Percentiles rank a stretch among this genome's conserved stretches.
These are phyloP conservation scores for Crepidotus variabilis DNA, from an alignment of 768 basidiomycete genomes.

Conservation along the genomic window DNA sequence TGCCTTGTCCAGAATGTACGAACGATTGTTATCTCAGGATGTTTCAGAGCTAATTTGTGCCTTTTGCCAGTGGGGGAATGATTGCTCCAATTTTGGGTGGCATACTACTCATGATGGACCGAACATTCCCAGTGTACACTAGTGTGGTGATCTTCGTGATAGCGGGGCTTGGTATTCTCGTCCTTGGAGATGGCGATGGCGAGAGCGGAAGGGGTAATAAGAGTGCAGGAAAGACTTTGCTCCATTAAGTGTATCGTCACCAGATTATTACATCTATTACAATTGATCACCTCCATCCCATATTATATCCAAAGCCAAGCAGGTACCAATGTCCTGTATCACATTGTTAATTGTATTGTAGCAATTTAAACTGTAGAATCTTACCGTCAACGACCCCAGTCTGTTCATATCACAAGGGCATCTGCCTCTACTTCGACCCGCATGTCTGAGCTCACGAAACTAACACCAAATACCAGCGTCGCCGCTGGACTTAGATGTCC, in stretches of 20 bases:
- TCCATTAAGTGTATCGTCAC: background rate
- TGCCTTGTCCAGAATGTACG: conserved; percentile 79
- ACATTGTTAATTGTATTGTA: too few species aligned
- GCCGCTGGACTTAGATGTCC: conserved; percentile 43
- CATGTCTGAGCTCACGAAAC: conserved; percentile 45
- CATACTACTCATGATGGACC: conserved; percentile 58
- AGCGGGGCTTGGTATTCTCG: conserved; percentile 58
- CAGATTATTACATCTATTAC: background rate
- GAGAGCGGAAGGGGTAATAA: conserved; percentile 23
- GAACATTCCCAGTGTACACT: conserved; percentile 72
- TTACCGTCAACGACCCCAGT: background rate
- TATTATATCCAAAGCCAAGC: background rate
- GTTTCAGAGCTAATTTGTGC: background rate
- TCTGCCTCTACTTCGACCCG: conserved; percentile 56
- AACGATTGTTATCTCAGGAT: conserved; percentile 8
- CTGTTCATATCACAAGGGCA: conserved; percentile 30
- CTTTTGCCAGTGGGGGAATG: conserved; percentile 71
- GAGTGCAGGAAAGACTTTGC: background rate
- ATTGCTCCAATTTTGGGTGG: conserved; percentile 83
- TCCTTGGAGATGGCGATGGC: conserved; percentile 51
- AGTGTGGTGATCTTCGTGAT: conserved; percentile 64
- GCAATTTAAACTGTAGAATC: too few species aligned
- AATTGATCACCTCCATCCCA: background rate
- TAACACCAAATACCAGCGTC: conserved; percentile 48
- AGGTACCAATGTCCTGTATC: too few species aligned